Conservation (phyloP, 345 rosid genomes). For the Gossypium rotundifolium region DNA sequence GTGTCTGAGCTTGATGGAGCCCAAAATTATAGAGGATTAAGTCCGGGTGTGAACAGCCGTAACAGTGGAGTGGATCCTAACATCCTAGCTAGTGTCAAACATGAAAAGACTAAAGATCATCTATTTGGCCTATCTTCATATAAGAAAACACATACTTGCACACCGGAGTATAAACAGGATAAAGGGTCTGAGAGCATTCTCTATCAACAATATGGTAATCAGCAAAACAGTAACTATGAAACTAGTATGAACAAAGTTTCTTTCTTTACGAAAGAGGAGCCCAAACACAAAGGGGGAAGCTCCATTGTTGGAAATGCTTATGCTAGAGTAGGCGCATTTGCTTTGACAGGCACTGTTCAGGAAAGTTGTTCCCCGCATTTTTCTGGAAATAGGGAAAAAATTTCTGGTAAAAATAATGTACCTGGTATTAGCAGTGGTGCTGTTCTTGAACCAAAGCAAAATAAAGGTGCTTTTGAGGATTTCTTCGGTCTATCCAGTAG, state of each 20-base stretch:
- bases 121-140: conserved; percentile 11
- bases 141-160: conserved; percentile 11
- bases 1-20: conserved; percentile 11
- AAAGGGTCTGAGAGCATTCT: conserved; percentile 16
- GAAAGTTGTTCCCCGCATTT: conserved; percentile 11
- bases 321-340: conserved; percentile 13
- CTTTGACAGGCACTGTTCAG: conserved; percentile 13
- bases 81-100: conserved; percentile 6
- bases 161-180: conserved; percentile 16
- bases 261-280: not conserved
- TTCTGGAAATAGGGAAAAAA: conserved; percentile 8
- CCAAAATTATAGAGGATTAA: conserved; percentile 7
- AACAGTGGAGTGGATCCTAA: conserved; percentile 2
- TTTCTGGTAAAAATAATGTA: conserved; percentile 11
- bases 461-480: conserved; percentile 21
- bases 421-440: conserved; percentile 12
- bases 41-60: not conserved
- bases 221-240: conserved; percentile 10
- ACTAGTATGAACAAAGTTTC: conserved; percentile 14
- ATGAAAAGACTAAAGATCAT: conserved; percentile 11
- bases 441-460: conserved; percentile 25
- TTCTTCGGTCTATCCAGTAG: conserved; percentile 15
- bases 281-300: conserved; percentile 8
- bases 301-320: conserved; percentile 14
- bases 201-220: conserved; percentile 7